A percentile compares a stretch with the other conserved stretches of the same genome.
Conservation (phyloP, 305 asterid species). For the Fraxinus angustifolia region DNA sequence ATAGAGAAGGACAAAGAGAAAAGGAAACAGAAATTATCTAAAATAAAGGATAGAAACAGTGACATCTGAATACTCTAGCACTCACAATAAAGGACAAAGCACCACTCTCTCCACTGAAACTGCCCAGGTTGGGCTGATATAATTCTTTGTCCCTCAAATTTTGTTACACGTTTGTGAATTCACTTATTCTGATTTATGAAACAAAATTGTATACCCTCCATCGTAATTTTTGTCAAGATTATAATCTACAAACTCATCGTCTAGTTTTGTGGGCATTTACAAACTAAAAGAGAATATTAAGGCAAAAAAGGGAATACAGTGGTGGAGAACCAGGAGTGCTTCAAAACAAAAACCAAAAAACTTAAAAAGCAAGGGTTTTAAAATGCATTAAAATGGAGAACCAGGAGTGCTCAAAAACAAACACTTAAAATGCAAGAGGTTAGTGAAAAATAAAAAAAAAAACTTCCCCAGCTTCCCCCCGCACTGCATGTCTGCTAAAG, state of each 20-base stretch:
- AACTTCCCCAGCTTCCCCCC: neutral
- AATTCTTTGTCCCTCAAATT: neutral
- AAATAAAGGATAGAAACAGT: neutral
- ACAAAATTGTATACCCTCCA: neutral
- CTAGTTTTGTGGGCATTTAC: neutral
- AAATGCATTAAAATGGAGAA: neutral
- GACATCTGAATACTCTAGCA: neutral
- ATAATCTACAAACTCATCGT: neutral
- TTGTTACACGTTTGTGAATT: neutral
- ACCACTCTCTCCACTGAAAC: neutral
- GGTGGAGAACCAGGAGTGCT: neutral
- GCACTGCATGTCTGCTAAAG: neutral
- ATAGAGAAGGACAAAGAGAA: neutral
- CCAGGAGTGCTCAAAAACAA: neutral
- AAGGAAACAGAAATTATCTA: neutral
- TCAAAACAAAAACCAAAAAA: neutral
- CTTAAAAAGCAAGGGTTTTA: neutral
- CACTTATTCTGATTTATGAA: neutral
- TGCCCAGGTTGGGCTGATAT: neutral
- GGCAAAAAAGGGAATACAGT: neutral
- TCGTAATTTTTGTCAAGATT: neutral
- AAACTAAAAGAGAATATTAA: neutral
- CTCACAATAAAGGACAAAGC: neutral
- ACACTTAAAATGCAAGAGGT: neutral
- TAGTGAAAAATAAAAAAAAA: neutral